phyloP scores from a whole-genome alignment of 2,329 filamentous ascomycete genomes.

The Annulohypoxylon truncatum region DNA sequence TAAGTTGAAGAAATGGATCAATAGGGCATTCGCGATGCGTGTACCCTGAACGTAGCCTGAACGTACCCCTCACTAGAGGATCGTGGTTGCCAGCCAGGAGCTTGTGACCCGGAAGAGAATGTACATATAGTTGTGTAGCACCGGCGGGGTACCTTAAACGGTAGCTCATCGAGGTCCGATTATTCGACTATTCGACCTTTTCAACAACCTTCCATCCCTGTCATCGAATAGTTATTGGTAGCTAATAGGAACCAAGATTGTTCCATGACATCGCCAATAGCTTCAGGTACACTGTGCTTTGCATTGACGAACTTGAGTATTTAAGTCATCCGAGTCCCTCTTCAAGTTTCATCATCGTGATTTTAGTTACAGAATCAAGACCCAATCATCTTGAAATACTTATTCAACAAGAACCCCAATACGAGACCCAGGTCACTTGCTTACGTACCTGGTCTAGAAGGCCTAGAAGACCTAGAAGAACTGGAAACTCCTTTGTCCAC shows the following conservation, averaged over 20 bases:
- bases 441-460: background rate
- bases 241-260: constrained; percentile 40
- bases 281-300: constrained; percentile 34
- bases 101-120: constrained; percentile 19
- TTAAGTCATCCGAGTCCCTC: constrained; percentile 37
- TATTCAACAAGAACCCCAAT: background rate
- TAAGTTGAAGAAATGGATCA: constrained; percentile 4
- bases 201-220: constrained; percentile 31
- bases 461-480: no score
- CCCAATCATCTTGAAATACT: constrained; percentile 13
- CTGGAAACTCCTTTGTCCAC: constrained; percentile 22
- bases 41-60: constrained; percentile 27
- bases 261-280: constrained; percentile 41
- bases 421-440: background rate
- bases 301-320: constrained; percentile 19
- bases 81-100: constrained; percentile 15
- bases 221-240: constrained; percentile 23
- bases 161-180: constrained; percentile 6
- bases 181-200: background rate
- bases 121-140: background rate
- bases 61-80: constrained; percentile 30
- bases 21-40: constrained; percentile 7
- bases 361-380: constrained; percentile 30
- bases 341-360: constrained; percentile 39
- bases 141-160: constrained; percentile 34